A percentile compares a stretch with the other conserved stretches of the same genome.
These are phyloP conservation scores for Boletus huronensis DNA, from an alignment of 768 basidiomycete genomes.

Conservation along the genomic window DNA sequence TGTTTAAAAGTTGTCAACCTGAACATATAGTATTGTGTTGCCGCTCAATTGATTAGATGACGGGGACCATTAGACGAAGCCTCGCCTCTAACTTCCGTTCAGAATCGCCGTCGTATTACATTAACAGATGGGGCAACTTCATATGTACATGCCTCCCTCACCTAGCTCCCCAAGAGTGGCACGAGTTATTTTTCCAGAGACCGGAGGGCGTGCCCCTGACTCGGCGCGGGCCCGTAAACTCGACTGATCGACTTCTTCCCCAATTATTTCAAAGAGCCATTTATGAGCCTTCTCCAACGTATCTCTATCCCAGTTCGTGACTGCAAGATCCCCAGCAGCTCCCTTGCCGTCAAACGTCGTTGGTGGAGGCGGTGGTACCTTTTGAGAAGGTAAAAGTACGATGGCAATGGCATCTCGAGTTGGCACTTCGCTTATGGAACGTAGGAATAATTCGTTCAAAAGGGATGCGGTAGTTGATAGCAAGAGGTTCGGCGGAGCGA, in stretches of 20 bases:
- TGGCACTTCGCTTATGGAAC: not conserved
- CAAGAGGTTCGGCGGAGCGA: conserved; percentile 56
- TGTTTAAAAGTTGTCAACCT: not conserved
- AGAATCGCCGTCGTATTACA: not conserved
- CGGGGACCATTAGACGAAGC: not conserved
- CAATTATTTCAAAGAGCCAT: conserved; percentile 35
- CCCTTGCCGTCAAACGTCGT: conserved; percentile 35
- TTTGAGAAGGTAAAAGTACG: conserved; percentile 48
- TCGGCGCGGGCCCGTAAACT: conserved; percentile 13
- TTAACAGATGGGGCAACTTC: not conserved
- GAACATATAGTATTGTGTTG: not conserved
- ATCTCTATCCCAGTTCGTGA: conserved; percentile 35
- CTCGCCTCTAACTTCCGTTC: not conserved
- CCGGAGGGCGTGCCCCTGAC: conserved; percentile 1
- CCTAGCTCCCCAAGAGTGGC: conserved; percentile 32
- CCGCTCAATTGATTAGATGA: not conserved
- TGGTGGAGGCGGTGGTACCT: conserved; percentile 42
- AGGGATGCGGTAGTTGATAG: conserved; percentile 54
- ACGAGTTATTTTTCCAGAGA: conserved; percentile 8
- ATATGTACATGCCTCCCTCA: conserved; percentile 54
- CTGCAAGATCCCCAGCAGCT: conserved; percentile 20
- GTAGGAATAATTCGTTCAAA: conserved; percentile 29
- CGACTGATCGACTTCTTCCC: conserved; percentile 13
- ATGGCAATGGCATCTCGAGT: conserved; percentile 11
- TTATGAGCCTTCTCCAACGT: conserved; percentile 36